Percentiles rank a stretch among this genome's conserved stretches.
Conservation (phyloP, 2,329 filamentous ascomycete genomes). For the Bisporella sp. region DNA sequence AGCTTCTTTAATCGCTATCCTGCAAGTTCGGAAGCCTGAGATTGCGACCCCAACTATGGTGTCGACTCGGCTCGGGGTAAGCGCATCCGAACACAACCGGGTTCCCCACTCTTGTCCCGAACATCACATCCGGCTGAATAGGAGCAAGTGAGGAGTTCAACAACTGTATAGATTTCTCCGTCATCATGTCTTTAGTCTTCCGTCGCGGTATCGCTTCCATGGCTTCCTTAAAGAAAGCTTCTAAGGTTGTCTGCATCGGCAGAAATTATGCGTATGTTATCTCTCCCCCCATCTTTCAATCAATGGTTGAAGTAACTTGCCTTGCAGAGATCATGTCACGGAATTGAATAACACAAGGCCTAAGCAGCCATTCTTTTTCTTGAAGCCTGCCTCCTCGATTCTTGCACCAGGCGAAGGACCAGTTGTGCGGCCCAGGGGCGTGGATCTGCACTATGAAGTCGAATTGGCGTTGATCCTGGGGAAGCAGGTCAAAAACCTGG, state of each 20-base stretch:
- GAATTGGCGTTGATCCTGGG: conserved; percentile 88
- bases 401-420: conserved; percentile 72
- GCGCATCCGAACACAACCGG: no score
- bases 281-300: conserved; percentile 3
- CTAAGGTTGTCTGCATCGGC: conserved; percentile 71
- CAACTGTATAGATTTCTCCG: not conserved
- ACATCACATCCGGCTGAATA: no score
- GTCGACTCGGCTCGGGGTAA: no score
- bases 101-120: no score
- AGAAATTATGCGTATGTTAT: conserved; percentile 83
- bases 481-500: conserved; percentile 69
- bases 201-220: conserved; percentile 28
- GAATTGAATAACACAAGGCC: conserved; percentile 84
- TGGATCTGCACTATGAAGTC: conserved; percentile 89
- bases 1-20: no score
- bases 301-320: not conserved
- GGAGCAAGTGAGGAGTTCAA: no score
- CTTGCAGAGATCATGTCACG: conserved; percentile 74
- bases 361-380: conserved; percentile 98
- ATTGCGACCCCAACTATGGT: no score
- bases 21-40: no score
- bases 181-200: conserved; percentile 22
- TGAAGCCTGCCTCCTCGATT: conserved; percentile 87
- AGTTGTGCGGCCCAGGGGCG: conserved; percentile 73
- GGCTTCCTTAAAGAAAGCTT: conserved; percentile 44